phyloP scores from a whole-genome alignment of 2,329 filamentous ascomycete genomes.

The Scopulariopsis brevicaulis region DNA sequence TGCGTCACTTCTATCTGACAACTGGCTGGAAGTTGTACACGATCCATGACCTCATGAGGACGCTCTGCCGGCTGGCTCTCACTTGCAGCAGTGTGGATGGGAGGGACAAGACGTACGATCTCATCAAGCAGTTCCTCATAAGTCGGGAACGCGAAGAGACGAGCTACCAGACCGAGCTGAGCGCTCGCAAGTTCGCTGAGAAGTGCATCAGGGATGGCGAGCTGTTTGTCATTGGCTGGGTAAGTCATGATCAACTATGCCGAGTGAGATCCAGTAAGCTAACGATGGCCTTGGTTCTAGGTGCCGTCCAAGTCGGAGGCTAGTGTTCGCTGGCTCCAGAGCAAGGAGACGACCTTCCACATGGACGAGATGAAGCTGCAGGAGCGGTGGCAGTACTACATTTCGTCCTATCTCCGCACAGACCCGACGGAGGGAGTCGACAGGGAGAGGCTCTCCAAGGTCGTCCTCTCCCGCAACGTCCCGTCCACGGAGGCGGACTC shows the following conservation, averaged over 20 bases:
- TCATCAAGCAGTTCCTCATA: slow-evolving; percentile 75
- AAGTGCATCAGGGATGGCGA: slow-evolving; percentile 89
- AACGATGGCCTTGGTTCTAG: slow-evolving; percentile 24
- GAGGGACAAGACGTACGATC: slow-evolving; percentile 88
- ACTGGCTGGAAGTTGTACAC: slow-evolving; percentile 91
- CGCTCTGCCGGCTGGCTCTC: slow-evolving; percentile 68
- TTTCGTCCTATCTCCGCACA: slow-evolving; percentile 79
- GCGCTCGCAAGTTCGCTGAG: slow-evolving; percentile 83
- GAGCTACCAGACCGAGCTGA: slow-evolving; percentile 81
- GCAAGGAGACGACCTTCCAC: slow-evolving; percentile 68
- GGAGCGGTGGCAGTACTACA: slow-evolving; percentile 88
- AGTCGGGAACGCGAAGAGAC: slow-evolving; percentile 76
- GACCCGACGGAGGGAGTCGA: slow-evolving; percentile 77
- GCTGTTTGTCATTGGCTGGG: slow-evolving; percentile 80
- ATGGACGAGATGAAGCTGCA: slow-evolving; percentile 78
- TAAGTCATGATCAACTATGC: slow-evolving; percentile 39
- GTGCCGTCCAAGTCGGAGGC: slow-evolving; percentile 58
- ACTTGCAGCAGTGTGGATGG: slow-evolving; percentile 75
- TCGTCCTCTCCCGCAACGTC: slow-evolving; percentile 61
- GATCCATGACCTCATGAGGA: slow-evolving; percentile 76
- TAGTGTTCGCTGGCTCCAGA: slow-evolving; percentile 59
- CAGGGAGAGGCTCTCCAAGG: slow-evolving; percentile 52
- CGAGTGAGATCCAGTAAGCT: neutral
- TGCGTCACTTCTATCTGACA: slow-evolving; percentile 84
- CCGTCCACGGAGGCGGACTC: slow-evolving; percentile 50